Evolutionary conservation across 2,329 filamentous ascomycete species (phyloP).

Genomic region (Ramularia collo-cygni): DNA sequence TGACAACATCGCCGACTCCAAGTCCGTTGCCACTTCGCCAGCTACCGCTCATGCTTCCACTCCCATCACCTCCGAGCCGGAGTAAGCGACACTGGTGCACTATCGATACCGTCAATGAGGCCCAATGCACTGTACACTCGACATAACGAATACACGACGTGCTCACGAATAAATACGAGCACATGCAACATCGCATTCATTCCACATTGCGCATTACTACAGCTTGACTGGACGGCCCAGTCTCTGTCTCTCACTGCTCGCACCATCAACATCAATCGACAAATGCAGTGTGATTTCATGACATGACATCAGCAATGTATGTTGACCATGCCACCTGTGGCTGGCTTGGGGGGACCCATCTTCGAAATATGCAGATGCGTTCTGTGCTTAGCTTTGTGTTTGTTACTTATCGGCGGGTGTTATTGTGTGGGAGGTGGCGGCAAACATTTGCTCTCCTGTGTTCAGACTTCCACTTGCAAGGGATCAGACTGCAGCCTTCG

Average conservation of each 20-base stretch:
- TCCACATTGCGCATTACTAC: conserved; percentile 17
- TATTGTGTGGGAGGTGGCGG: conserved; percentile 11
- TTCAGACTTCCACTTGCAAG: conserved; percentile 10
- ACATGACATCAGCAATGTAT: conserved; percentile 25
- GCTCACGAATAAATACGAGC: conserved; percentile 20
- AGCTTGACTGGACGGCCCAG: conserved; percentile 10
- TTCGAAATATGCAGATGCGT: too few species aligned
- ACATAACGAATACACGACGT: conserved; percentile 22
- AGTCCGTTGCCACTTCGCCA: conserved; percentile 19
- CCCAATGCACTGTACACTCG: conserved; percentile 16
- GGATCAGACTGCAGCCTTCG: conserved; percentile 22
- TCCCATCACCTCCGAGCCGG: conserved; percentile 24
- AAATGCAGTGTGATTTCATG: conserved; percentile 15
- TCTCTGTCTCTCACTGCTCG: conserved; percentile 19
- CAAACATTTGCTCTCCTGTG: conserved; percentile 11
- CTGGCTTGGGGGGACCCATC: conserved; percentile 14
- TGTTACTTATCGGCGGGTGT: conserved; percentile 12
- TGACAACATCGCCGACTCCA: conserved; percentile 15
- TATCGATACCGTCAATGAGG: conserved; percentile 21
- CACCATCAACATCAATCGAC: conserved; percentile 12
- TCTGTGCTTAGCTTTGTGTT: conserved; percentile 13
- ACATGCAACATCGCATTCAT: conserved; percentile 11
- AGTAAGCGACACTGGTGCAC: conserved; percentile 14
- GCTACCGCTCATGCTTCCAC: conserved; percentile 18
- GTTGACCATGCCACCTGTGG: conserved; percentile 23